These are phyloP conservation scores for Aspergillus bertholletiae DNA, from an alignment of 495 filamentous ascomycete species.

Conservation along the genomic window DNA sequence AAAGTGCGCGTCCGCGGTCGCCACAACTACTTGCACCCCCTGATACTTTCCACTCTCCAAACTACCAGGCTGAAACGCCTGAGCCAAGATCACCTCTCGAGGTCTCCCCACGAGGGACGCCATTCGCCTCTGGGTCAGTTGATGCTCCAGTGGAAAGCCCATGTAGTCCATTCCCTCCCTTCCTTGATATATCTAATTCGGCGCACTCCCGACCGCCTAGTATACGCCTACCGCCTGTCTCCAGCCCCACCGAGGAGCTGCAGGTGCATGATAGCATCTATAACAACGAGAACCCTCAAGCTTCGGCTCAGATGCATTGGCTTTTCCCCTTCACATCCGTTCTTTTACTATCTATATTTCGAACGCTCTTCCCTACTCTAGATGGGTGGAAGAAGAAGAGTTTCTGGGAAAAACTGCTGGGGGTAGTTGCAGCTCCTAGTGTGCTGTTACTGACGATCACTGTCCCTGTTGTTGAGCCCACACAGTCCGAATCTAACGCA, in stretches of 20 bases:
- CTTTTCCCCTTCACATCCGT: slow-evolving; percentile 76
- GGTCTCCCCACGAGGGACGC: slow-evolving; percentile 31
- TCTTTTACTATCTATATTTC: slow-evolving; percentile 61
- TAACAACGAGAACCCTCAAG: slow-evolving; percentile 11
- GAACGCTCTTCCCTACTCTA: slow-evolving; percentile 86
- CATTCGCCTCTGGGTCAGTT: slow-evolving; percentile 4
- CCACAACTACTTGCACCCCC: slow-evolving; percentile 36
- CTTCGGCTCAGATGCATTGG: slow-evolving; percentile 43
- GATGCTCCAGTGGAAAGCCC: slow-evolving; percentile 25
- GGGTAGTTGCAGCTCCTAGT: slow-evolving; percentile 77
- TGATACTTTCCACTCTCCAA: slow-evolving; percentile 31
- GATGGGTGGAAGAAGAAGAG: slow-evolving; percentile 73
- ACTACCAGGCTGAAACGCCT: slow-evolving; percentile 25
- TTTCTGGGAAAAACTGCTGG: slow-evolving; percentile 71
- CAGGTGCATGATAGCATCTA: slow-evolving; percentile 28
- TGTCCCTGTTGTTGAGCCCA: slow-evolving; percentile 80
- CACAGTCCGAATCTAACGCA: slow-evolving; percentile 45
- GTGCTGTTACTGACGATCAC: slow-evolving; percentile 90
- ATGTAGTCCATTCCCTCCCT: slow-evolving; percentile 47
- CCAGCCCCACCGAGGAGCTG: slow-evolving; percentile 46
- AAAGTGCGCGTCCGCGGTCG: slow-evolving; percentile 14
- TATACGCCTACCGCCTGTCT: slow-evolving; percentile 47
- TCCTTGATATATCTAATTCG: slow-evolving; percentile 43
- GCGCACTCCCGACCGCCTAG: slow-evolving; percentile 48
- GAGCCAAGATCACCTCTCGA: slow-evolving; percentile 25